Base-by-base conservation (phyloP, 2,329 filamentous ascomycete species). In the Lecanicillium sp. region DNA sequence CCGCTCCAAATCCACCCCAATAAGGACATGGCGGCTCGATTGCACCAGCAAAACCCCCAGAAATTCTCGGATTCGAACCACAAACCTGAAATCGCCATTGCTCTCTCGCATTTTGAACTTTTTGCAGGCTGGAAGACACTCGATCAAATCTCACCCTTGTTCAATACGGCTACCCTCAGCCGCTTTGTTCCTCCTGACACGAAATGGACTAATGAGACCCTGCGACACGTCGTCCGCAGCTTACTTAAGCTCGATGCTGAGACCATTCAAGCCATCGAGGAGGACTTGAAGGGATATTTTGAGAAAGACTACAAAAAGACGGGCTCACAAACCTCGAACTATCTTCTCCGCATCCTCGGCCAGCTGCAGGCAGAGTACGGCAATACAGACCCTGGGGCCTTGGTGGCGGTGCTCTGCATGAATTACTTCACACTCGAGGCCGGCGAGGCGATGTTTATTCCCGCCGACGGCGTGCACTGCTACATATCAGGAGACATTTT, bases 41-140 rank as follows among this genome's bases (percentile, higher is more conserved):
- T 89, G 2, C 83, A 89, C 65, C 61, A 74, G 46, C 62, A 79
- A 54, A 73, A 87, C 46, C 84, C 85, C 0, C 64, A 78, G 2
- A 75, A 79, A 49, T 90, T 86, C 62, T 78, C 77, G 1, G 85
- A 90, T 54, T 68, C 77, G 3, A 90, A 90, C 62, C 85, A 90
- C 70, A 90, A 90, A 65, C 86, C 86, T 1, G 86, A 90, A 60
- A 90, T 90, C 45, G 85, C 86, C 1, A 69, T 90, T 1, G 85
- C 86, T 0, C 66, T 90, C 1, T 73, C 76, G 11, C 77, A 80
- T 19, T 90, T 90, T 56, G 85, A 90, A 62, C 80, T 85, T 0
- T 90, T 90, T 56, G 83, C 81, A 9, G 86, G 86, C 5, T 90
- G 83, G 69, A 89, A 87, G 59, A 79, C 83, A 0, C 67, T 86